phyloP scores from a whole-genome alignment of 2,329 filamentous ascomycete genomes.

The Pseudocercospora pini-densiflorae region DNA sequence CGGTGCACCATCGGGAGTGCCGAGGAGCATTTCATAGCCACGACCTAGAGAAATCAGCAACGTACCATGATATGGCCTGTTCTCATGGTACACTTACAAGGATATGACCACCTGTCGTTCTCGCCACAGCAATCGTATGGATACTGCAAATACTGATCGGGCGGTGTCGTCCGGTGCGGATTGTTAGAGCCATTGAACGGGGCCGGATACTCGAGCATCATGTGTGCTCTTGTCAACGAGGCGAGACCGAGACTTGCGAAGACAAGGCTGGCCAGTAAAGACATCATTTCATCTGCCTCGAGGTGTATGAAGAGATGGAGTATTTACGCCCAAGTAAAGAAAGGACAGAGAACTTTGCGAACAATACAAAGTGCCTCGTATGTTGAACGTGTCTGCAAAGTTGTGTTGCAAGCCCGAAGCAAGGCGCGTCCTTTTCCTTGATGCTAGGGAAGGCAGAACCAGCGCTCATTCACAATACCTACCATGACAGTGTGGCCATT shows the following conservation, averaged over 20 bases:
- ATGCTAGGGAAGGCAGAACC: neutral
- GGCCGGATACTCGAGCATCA: conserved; percentile 48
- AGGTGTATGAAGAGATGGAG: neutral
- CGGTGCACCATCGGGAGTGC: conserved; percentile 47
- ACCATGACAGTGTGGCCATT: neutral
- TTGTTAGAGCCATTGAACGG: conserved; percentile 52
- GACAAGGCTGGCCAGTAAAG: neutral
- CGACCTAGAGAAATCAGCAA: conserved; percentile 29
- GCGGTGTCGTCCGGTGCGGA: conserved; percentile 43
- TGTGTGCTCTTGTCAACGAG: conserved; percentile 6
- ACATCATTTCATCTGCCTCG: neutral
- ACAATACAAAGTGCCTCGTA: neutral
- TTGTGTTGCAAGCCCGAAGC: neutral
- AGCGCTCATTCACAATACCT: neutral
- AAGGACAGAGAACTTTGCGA: neutral
- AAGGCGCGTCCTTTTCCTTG: neutral
- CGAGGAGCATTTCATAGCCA: conserved; percentile 51
- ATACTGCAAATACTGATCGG: conserved; percentile 47
- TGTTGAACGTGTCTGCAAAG: neutral
- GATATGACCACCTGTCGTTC: conserved; percentile 37
- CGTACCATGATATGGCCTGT: neutral
- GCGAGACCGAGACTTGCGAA: neutral
- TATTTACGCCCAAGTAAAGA: neutral
- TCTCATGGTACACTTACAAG: conserved; percentile 36
- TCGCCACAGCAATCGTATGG: conserved; percentile 53